phyloP scores from a whole-genome alignment of 2,329 filamentous ascomycete genomes.

The Peltaster fructicola region DNA sequence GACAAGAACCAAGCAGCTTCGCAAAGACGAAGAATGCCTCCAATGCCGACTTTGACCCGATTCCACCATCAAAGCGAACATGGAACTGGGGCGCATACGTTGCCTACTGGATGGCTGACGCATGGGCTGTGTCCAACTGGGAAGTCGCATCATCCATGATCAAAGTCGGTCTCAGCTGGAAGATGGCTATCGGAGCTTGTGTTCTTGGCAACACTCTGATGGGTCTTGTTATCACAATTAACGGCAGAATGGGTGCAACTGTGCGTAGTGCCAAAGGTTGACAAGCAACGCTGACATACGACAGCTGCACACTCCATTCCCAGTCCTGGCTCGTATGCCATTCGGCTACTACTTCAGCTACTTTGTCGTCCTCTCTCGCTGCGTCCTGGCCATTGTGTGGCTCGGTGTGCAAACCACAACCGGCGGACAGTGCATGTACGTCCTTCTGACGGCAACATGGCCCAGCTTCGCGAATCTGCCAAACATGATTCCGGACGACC shows the following conservation, averaged over 20 bases:
- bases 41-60: conserved; percentile 23
- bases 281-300: conserved; percentile 22
- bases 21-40: conserved; percentile 17
- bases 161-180: conserved; percentile 36
- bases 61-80: conserved; percentile 21
- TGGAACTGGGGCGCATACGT: conserved; percentile 19
- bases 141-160: conserved; percentile 30
- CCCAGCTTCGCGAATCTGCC: conserved; percentile 35
- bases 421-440: conserved; percentile 11
- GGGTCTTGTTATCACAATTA: conserved; percentile 27
- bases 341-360: conserved; percentile 38
- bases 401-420: conserved; percentile 15
- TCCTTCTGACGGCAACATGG: conserved; percentile 31
- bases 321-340: conserved; percentile 35
- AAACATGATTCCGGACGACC: conserved; percentile 31
- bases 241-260: conserved; percentile 35
- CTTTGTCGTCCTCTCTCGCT: conserved; percentile 15
- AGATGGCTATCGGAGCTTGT: conserved; percentile 30
- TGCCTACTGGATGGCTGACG: conserved; percentile 24
- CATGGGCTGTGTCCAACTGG: conserved; percentile 23
- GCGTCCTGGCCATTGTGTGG: conserved; percentile 16
- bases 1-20: conserved; percentile 20
- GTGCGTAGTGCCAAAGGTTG: conserved; percentile 15
- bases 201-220: conserved; percentile 13
- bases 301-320: conserved; percentile 36